A percentile compares a stretch with the other conserved stretches of the same genome.
phyloP scores from a whole-genome alignment of 768 basidiomycete genomes.

The Xerocomellus chrysenteron region DNA sequence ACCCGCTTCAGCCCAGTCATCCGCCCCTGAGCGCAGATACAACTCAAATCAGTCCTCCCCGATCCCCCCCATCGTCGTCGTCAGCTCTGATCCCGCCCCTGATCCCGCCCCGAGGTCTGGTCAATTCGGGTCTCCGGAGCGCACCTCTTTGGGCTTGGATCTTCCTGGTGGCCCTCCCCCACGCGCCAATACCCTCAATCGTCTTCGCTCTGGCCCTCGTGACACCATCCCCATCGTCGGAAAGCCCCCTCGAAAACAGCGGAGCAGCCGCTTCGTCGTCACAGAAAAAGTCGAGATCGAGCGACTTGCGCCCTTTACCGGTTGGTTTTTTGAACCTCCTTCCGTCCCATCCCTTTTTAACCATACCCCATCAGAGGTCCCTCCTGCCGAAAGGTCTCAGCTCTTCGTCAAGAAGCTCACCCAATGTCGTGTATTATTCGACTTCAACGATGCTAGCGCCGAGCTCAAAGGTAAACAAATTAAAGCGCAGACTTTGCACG shows the following conservation, averaged over 20 bases:
- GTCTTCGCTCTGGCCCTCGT: constrained; percentile 81
- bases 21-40: constrained; percentile 62
- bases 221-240: constrained; percentile 96
- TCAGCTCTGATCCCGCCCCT: constrained; percentile 64
- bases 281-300: constrained; percentile 97
- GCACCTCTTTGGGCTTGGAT: constrained; percentile 48
- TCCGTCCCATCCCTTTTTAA: constrained; percentile 9
- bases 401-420: constrained; percentile 93
- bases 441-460: constrained; percentile 96
- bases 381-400: constrained; percentile 81
- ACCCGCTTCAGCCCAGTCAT: constrained; percentile 37
- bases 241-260: constrained; percentile 95
- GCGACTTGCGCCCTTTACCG: constrained; percentile 85
- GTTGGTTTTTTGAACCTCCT: constrained; percentile 37
- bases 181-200: constrained; percentile 65
- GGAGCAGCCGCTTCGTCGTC: constrained; percentile 94
- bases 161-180: constrained; percentile 54
- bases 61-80: constrained; percentile 84
- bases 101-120: constrained; percentile 45
- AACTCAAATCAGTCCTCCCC: constrained; percentile 41
- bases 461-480: constrained; percentile 98
- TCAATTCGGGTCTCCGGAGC: constrained; percentile 47
- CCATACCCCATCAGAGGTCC: constrained; percentile 60
- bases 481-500: constrained; percentile 95
- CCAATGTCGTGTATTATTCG: constrained; percentile 96